A percentile compares a stretch with the other conserved stretches of the same genome.
Evolutionary conservation across 257 asterid genomes (phyloP).

Genomic region (Solanum piurae): DNA sequence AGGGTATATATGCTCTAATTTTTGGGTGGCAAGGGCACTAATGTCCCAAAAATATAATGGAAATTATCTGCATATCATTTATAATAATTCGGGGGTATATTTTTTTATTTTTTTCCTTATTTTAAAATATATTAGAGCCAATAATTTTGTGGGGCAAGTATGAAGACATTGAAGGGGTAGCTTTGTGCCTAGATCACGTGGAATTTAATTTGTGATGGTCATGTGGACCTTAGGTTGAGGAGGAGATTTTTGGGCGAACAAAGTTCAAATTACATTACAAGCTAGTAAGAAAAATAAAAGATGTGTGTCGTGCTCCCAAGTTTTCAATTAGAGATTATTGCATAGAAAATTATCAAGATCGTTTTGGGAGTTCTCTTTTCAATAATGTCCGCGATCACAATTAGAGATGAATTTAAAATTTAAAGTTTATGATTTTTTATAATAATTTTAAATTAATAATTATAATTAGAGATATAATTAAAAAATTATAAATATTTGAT

Average conservation of each 20-base stretch:
- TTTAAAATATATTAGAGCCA: background rate
- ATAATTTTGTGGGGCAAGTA: background rate
- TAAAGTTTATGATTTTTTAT: background rate
- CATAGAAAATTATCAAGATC: background rate
- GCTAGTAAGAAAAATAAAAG: background rate
- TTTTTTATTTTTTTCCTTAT: accelerated
- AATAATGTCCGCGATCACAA: background rate
- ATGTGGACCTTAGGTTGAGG: background rate
- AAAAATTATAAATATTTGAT: background rate
- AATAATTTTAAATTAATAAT: background rate
- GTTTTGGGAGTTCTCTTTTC: background rate
- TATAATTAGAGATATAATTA: background rate
- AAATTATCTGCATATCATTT: no score
- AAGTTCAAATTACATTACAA: background rate
- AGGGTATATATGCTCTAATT: no score
- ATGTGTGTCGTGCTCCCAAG: no score
- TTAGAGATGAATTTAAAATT: background rate
- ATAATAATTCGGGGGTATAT: accelerated
- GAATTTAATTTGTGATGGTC: background rate
- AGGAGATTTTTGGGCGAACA: background rate
- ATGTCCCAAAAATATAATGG: accelerated
- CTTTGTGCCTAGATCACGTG: background rate
- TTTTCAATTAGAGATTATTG: background rate
- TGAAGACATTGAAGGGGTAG: background rate
- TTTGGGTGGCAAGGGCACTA: no score